Conservation (phyloP, 1,139 yeast genomes). For the Arxiozyma slooffiae region DNA sequence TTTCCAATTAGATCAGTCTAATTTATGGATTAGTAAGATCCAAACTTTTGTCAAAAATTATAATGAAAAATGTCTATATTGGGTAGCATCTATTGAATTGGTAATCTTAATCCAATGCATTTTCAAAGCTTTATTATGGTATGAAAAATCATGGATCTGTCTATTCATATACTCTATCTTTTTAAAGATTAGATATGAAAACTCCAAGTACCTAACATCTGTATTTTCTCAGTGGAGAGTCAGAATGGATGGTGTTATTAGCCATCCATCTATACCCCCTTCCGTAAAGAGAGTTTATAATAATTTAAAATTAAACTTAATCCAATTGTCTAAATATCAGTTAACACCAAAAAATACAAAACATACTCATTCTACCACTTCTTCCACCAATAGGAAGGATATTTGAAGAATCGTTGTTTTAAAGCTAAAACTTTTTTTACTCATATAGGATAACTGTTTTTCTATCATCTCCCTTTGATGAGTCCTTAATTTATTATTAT, state of each 20-base stretch:
- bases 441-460: neutral
- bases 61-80: conserved; percentile 60
- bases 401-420: neutral
- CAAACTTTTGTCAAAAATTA: conserved; percentile 49
- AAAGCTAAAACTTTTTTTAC: neutral
- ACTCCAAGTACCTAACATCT: conserved; percentile 62
- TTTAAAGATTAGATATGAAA: conserved; percentile 70
- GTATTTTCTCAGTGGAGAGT: conserved; percentile 65
- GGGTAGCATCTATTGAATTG: conserved; percentile 66
- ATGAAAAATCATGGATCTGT: conserved; percentile 54
- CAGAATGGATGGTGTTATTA: conserved; percentile 54
- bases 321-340: conserved; percentile 18
- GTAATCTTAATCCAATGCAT: conserved; percentile 41
- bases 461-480: neutral
- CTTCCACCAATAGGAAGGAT: neutral
- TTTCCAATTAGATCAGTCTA: conserved; percentile 37
- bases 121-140: conserved; percentile 50
- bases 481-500: too few relatives aligned
- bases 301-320: conserved; percentile 36
- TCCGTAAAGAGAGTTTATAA: conserved; percentile 53
- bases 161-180: conserved; percentile 52
- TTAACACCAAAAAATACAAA: conserved; percentile 11
- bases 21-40: conserved; percentile 32
- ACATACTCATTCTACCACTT: conserved; percentile 1
- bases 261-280: conserved; percentile 51